These are phyloP conservation scores for Cardamine resedifolia DNA, from an alignment of 345 rosid species.

Conservation along the genomic window DNA sequence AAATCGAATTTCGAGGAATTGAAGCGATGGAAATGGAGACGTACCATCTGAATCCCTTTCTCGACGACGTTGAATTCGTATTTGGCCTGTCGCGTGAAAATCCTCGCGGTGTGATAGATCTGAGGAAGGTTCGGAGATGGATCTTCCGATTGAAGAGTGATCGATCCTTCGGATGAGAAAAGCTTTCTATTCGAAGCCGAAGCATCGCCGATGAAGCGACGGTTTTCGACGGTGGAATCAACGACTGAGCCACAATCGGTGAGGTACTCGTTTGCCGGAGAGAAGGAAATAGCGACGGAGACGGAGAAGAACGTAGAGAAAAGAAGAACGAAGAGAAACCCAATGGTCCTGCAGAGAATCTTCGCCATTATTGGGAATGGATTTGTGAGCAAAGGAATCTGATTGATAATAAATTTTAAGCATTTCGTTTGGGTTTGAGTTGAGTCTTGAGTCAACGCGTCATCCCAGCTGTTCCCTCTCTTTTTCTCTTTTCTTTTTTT, in stretches of 20 bases:
- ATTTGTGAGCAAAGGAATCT: not conserved
- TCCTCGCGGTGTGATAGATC: constrained; percentile 67
- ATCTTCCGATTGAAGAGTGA: constrained; percentile 35
- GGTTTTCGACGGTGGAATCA: constrained; percentile 53
- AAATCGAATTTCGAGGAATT: constrained; percentile 44
- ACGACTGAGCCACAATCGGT: constrained; percentile 61
- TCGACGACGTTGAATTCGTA: constrained; percentile 60
- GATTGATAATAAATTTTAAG: not conserved
- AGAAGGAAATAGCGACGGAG: constrained; percentile 37
- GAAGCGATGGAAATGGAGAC: constrained; percentile 62
- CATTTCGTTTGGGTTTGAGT: not conserved
- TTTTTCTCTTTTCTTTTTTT: not conserved
- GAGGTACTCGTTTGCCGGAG: constrained; percentile 58
- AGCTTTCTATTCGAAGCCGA: constrained; percentile 34
- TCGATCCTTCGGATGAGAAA: constrained; percentile 38
- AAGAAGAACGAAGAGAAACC: constrained; percentile 26
- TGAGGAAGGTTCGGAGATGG: constrained; percentile 33
- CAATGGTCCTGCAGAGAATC: not conserved
- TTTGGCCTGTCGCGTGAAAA: constrained; percentile 56
- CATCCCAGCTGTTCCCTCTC: constrained; percentile 7
- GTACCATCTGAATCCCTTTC: constrained; percentile 64
- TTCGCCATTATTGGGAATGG: constrained; percentile 38
- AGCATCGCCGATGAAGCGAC: constrained; percentile 56
- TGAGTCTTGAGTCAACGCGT: constrained; percentile 27
- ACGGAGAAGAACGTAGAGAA: constrained; percentile 15